Evolutionary conservation across 371 early-diverging fungal species (phyloP), one percentile per base, ranked within the genome.

Genomic region (Conidiobolus incongruus): DNA sequence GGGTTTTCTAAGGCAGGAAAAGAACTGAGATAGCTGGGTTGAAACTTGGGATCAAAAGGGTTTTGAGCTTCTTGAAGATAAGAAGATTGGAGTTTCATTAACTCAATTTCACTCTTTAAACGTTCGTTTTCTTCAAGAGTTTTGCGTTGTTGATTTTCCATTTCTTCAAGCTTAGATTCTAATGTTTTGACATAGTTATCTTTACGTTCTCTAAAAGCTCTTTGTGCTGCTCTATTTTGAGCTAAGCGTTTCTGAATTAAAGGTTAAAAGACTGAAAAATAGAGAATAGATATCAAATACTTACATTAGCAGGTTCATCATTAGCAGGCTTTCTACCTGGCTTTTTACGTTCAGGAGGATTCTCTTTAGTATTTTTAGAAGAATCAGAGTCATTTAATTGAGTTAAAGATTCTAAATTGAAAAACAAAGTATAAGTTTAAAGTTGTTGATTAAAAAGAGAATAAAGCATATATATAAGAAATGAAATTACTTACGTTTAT

Each of bases 151-250:
- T 40, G 46, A 34, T 62, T 56, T 21, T 62, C 58, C 17, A 69
- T 50, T 31, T 53, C 63, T 46, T 58, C 51, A 35, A 69, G 53
- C 28, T 56, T 51, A 16, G 52, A 50, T 49, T 78, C 74, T 8
- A 80, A 52, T 22, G 67, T 62, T 38, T 64, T 51, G 19, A 78
- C 65, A 51, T 77, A 70, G 40, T 66, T 59, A 45, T 77, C 75
- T 56, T 73, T 72, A 38, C 81, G 69, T 45, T 80, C 76, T 36
- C 81, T 61, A 50, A 80, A 80, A 0, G 81, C 81, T 11, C 79
- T 61, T 51, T 80, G 81, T 10, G 81, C 81, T 10, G 76, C 77
- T 40, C 81, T 58, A 49, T 80, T 80, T 55, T 80, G 78, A 7
- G 77, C 81, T 16, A 74, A 73, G 44, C 81, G 68, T 49, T 78